phyloP scores from a whole-genome alignment of 345 rosid genomes.

The Lenwebbia sp. region DNA sequence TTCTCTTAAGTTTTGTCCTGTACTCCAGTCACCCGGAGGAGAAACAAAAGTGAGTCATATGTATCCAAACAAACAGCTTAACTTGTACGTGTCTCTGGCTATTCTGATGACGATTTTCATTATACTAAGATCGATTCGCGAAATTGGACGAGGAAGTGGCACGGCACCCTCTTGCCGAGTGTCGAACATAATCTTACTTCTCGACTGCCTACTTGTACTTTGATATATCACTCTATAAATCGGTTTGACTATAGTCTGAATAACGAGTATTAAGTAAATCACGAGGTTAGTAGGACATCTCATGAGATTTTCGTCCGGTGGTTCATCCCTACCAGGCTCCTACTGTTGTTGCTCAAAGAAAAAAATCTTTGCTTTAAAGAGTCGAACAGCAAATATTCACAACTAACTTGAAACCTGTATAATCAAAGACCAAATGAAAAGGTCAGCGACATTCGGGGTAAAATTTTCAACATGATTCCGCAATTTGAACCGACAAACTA shows the following conservation, averaged over 20 bases:
- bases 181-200: background rate
- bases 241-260: background rate
- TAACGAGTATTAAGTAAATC: background rate
- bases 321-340: background rate
- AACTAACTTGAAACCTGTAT: background rate
- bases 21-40: background rate
- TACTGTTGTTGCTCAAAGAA: background rate
- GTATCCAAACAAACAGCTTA: background rate
- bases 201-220: background rate
- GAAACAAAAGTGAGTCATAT: background rate
- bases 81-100: background rate
- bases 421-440: background rate
- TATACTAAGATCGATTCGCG: background rate
- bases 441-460: background rate
- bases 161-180: background rate
- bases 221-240: background rate
- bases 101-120: background rate
- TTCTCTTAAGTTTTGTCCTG: background rate
- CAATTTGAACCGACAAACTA: background rate
- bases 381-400: background rate
- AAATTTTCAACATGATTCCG: background rate
- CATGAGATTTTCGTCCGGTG: background rate
- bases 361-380: background rate
- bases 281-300: background rate
- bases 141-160: background rate